Base-by-base conservation (phyloP, 2,329 filamentous ascomycete species). In the Botrytis hyacinthi region DNA sequence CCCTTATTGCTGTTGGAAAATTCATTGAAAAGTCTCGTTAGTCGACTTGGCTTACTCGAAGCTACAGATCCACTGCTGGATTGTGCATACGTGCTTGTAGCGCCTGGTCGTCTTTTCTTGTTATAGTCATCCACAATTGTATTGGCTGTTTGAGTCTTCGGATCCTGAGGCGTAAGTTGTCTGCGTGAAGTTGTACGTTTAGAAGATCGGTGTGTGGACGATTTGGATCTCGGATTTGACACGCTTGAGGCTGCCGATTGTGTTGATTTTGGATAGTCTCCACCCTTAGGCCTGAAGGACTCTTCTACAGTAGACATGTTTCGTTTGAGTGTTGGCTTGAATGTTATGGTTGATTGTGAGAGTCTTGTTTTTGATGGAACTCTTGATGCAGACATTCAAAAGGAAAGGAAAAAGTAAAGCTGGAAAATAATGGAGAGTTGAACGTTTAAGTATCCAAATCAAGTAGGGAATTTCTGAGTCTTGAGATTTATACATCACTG, bases 391-490 rank as follows among this genome's bases (percentile, higher is more conserved):
- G 22, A 18, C 12, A 1, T 40, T 40, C 22, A 40, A 8, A 26
- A 40, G 37, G 26, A 22, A 16, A 40, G 35, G 12, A 14, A 12
- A 18, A 61, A 61, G 22, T 22, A n/a, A 40, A n/a, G 22, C 7
- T 61, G 22, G 59, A 37, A n/a, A 18, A 18, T 16, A 40, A 16
- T 26, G 22, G 35, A 14, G 4, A 61, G 10, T 0, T 40, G 22
- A n/a, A 4, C 59, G 1, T 35, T 61, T 61, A 18, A 61, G 26
- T 61, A n/a, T 61, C 59, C 22, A 40, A 37, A 61, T 18, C 14
- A 9, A 37, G 22, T 18, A 12, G 0, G 40, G 1, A 3, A 22
- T 9, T n/a, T 61, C 0, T n/a, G 20, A 16, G 6, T 6, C 12
- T 61, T 18, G 12, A n/a, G 59, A n/a, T 40, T 61, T 22, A 61